Conservation (phyloP, 768 basidiomycete species). For the Calocybe gangraenosa region DNA sequence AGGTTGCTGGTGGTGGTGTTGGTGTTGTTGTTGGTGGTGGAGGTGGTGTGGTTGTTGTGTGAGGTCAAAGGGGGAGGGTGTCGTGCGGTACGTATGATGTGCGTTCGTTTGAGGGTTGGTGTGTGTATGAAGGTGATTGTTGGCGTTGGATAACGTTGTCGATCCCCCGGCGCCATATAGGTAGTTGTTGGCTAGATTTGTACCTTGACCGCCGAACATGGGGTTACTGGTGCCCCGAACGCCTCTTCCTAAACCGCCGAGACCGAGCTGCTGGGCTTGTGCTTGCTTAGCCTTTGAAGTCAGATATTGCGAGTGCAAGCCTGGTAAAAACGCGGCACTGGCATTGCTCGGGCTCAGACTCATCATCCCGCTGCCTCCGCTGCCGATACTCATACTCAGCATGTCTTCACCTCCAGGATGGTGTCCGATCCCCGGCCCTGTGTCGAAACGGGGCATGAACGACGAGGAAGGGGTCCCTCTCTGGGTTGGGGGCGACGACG, state of each 20-base stretch:
- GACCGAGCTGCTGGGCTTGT: conserved; percentile 25
- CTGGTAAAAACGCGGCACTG: conserved; percentile 77
- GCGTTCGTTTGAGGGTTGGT: conserved; percentile 34
- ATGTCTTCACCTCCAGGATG: conserved; percentile 23
- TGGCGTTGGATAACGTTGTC: conserved; percentile 24
- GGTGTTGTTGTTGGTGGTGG: conserved; percentile 20
- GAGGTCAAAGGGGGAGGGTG: conserved; percentile 42
- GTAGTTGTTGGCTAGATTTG: conserved; percentile 26
- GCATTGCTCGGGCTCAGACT: conserved; percentile 63
- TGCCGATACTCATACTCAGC: conserved; percentile 34
- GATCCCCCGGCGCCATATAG: conserved; percentile 13
- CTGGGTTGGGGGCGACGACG: conserved; percentile 31
- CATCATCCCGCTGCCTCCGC: conserved; percentile 33
- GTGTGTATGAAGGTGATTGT: conserved; percentile 33
- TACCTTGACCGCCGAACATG: conserved; percentile 17
- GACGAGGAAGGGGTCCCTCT: conserved; percentile 50
- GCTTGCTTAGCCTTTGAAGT: conserved; percentile 42
- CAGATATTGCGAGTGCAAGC: conserved; percentile 62
- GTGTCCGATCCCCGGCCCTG: conserved; percentile 2
- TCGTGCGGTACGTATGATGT: conserved; percentile 35
- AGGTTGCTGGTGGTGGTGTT: conserved; percentile 25
- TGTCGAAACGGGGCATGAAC: conserved; percentile 39
- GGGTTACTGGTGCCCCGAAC: conserved; percentile 29
- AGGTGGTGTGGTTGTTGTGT: no score
- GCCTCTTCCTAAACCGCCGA: conserved; percentile 26